Percentiles rank a stretch among this genome's conserved stretches.
Conservation (phyloP, 257 asterid species). For the Solanum sparsipilum region DNA sequence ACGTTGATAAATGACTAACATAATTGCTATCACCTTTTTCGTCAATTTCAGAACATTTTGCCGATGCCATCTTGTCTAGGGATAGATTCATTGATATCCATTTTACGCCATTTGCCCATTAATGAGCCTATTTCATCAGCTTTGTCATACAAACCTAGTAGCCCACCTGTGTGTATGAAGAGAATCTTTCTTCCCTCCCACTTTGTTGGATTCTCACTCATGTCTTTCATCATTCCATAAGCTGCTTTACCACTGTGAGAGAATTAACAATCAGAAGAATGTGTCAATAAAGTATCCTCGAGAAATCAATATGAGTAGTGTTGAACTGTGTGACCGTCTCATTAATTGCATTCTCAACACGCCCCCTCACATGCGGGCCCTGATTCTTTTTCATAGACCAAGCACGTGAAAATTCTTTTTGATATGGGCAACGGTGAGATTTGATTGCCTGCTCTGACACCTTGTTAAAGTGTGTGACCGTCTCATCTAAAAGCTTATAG, state of each 20-base stretch:
- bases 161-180: slow-evolving; percentile 90
- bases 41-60: slow-evolving; percentile 52
- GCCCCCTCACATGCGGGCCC: too few species aligned
- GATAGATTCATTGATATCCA: slow-evolving; percentile 56
- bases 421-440: too few species aligned
- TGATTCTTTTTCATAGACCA: too few species aligned
- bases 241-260: slow-evolving; percentile 80
- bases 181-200: slow-evolving; percentile 90
- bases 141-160: slow-evolving; percentile 73
- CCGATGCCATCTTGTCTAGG: slow-evolving; percentile 74
- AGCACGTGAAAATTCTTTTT: too few species aligned
- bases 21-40: background rate
- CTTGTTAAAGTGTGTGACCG: too few species aligned
- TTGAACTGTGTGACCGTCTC: background rate
- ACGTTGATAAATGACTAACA: background rate
- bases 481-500: too few species aligned
- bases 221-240: slow-evolving; percentile 70
- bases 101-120: slow-evolving; percentile 63
- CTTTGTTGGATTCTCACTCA: slow-evolving; percentile 56
- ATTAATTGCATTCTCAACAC: too few species aligned
- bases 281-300: background rate
- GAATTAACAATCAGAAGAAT: background rate
- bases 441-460: too few species aligned
- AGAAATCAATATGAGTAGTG: background rate
- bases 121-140: slow-evolving; percentile 54